phyloP scores from a whole-genome alignment of 2,329 filamentous ascomycete genomes.

The Colletotrichum sublineola region DNA sequence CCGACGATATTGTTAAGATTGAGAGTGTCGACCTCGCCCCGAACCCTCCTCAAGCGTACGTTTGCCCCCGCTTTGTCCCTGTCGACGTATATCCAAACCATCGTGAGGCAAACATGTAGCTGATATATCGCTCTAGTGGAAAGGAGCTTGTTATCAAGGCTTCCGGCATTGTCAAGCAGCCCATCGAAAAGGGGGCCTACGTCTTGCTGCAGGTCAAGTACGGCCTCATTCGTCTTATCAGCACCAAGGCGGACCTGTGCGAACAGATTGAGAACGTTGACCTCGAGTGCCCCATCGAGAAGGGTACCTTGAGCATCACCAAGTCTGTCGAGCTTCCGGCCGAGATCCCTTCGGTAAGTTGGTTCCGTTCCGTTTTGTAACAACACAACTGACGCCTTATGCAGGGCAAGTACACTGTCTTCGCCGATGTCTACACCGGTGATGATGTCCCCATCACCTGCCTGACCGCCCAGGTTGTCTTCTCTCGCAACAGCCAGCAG shows the following conservation, averaged over 20 bases:
- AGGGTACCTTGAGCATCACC: conserved; percentile 78
- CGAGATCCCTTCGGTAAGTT: conserved; percentile 88
- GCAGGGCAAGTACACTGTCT: conserved; percentile 90
- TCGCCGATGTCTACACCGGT: conserved; percentile 84
- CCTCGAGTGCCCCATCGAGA: conserved; percentile 87
- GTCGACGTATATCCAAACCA: conserved; percentile 1
- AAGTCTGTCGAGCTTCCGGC: conserved; percentile 89
- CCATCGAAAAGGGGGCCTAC: conserved; percentile 82
- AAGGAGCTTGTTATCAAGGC: conserved; percentile 83
- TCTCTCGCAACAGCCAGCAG: conserved; percentile 59
- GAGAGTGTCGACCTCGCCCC: conserved; percentile 84
- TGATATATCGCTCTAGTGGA: conserved; percentile 69
- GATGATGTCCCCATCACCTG: conserved; percentile 86
- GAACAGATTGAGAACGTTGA: conserved; percentile 91
- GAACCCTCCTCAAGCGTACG: conserved; percentile 90
- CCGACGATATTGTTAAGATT: conserved; percentile 79
- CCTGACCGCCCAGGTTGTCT: conserved; percentile 80
- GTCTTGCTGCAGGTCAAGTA: conserved; percentile 92
- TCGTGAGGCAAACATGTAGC: conserved; percentile 36
- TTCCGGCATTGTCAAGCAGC: conserved; percentile 78
- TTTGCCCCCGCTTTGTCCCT: conserved; percentile 44
- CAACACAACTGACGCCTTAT: conserved; percentile 43
- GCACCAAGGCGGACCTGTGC: conserved; percentile 85
- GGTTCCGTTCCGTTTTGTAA: not conserved
- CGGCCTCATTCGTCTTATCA: conserved; percentile 90